Conservation (phyloP, 2,329 filamentous ascomycete species). For the Neospermospora avenae region DNA sequence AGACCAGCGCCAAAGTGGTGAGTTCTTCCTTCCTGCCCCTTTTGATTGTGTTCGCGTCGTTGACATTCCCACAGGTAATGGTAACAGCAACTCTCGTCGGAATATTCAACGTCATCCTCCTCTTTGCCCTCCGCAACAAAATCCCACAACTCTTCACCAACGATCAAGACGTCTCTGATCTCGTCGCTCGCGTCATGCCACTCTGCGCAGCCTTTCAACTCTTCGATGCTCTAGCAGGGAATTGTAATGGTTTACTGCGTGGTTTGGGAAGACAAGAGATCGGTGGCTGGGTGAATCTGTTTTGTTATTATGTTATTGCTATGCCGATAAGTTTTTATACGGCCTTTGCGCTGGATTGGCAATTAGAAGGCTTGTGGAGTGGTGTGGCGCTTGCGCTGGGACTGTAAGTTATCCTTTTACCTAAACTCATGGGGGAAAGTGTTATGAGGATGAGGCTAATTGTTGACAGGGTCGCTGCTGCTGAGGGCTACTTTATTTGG, state of each 20-base stretch:
- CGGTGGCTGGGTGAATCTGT: constrained; percentile 83
- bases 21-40: constrained; percentile 9
- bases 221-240: constrained; percentile 76
- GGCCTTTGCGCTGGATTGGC: constrained; percentile 75
- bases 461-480: constrained; percentile 55
- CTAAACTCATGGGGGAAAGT: not conserved
- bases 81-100: constrained; percentile 67
- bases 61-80: constrained; percentile 45
- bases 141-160: constrained; percentile 78
- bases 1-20: constrained; percentile 70
- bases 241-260: constrained; percentile 79
- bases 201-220: constrained; percentile 86
- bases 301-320: constrained; percentile 82
- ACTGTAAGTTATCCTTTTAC: constrained; percentile 32
- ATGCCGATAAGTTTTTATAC: constrained; percentile 79
- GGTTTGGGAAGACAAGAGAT: constrained; percentile 87
- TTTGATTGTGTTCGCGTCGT: no score
- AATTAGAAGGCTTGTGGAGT: constrained; percentile 76
- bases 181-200: constrained; percentile 70
- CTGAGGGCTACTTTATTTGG: constrained; percentile 56
- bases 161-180: constrained; percentile 63
- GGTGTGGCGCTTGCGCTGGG: constrained; percentile 64
- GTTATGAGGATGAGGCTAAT: constrained; percentile 43
- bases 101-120: constrained; percentile 70
- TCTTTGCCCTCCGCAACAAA: constrained; percentile 64